Base-by-base conservation (phyloP, 805 yeast genomes). In the Kluyveromyces siamensis region DNA sequence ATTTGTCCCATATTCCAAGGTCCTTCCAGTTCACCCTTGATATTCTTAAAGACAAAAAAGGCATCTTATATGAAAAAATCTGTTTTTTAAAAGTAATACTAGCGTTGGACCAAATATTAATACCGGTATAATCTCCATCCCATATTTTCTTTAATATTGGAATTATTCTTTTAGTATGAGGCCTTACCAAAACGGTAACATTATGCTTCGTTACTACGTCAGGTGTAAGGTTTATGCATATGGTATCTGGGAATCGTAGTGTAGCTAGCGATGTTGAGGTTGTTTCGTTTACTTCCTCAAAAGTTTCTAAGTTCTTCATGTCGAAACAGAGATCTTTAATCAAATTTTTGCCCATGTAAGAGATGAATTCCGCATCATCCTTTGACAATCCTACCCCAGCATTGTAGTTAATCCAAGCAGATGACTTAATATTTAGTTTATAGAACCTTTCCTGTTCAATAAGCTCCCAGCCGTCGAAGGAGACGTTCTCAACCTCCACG, bases 391-490 rank as follows among this genome's bases (percentile, higher is more conserved):
- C 46, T 8, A 47, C 25, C 30, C 46, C 49, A 14, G 35, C 27
- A 10, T 40, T 49, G 40, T 50, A 47, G 37, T 50, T 50, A 17
- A 50, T 27, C 18, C 27, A 37, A 9, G 48, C 49, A 10, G 42
- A 35, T 2, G 47, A 25, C 43, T 45, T 41, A 2, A 48, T 47
- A 17, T 45, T 25, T 16, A 50, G 16, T 43, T 48, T 50, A 25
- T 44, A 37, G 21, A 56, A 41, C 39, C 56, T 55, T 4, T 65
- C 62, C 2, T 46, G 47, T 27, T 59, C 60, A 35, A 55, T 51
- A 41, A 54, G 41, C 8, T 49, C 50, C 68, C 68, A 64, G 1
- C 67, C 68, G 38, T 62, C 65, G 9, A 63, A 39, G 27, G 53
- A 54, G 8, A 63, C 45, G 13, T 53, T 54, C 1, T 47, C 40